Base-by-base conservation (phyloP, 2,329 filamentous ascomycete species). In the Aspergillus sp. region DNA sequence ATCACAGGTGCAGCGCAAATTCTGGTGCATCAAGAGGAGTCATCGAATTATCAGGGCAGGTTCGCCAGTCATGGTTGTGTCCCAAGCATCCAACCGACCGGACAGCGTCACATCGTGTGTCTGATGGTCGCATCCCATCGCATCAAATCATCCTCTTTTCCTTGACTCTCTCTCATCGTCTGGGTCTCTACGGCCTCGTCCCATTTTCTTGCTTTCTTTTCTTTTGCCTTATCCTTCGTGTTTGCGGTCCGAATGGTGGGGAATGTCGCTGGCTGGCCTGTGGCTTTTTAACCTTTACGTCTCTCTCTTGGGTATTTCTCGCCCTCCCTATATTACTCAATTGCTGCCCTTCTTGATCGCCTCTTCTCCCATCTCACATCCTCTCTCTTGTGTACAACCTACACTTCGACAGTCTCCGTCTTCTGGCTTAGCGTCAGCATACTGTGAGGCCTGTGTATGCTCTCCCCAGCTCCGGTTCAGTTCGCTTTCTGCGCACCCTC, bases 91-190 rank as follows among this genome's bases (percentile, higher is more conserved):
- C 58, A 55, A 59, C 59, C 62, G 58, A 62, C 61, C 61, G 54
- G 56, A 41, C 68, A 75, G 69, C 71, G 74, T 76, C 72, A 68
- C 71, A 76, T 76, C 70, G 72, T 64, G 69, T 73, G 67, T 69
- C 66, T 69, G 68, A 74, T 72, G 73, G 73, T 75, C 72, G 69
- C 72, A 75, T 74, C 46, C 59, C 49, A 57, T 62, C 38, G 60
- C 60, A 54, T 65, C 61, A 57, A 50, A 66, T 57, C 61, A 58
- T 59, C 56, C 48, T 63, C 57, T 49, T 52, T 60, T 51, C 41
- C 41, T 56, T 55, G 34, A 56, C 63, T 62, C 43, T 41, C 56
- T 58, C 49, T 59, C 61, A 54, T 47, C 34, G 38, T 41, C 57
- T 52, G 13, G 41, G 41, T 22, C 60, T 43, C 53, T 19, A 53